Evolutionary conservation across 176 grass and related monocot species (phyloP).

Genomic region (Paspalum notatum): DNA sequence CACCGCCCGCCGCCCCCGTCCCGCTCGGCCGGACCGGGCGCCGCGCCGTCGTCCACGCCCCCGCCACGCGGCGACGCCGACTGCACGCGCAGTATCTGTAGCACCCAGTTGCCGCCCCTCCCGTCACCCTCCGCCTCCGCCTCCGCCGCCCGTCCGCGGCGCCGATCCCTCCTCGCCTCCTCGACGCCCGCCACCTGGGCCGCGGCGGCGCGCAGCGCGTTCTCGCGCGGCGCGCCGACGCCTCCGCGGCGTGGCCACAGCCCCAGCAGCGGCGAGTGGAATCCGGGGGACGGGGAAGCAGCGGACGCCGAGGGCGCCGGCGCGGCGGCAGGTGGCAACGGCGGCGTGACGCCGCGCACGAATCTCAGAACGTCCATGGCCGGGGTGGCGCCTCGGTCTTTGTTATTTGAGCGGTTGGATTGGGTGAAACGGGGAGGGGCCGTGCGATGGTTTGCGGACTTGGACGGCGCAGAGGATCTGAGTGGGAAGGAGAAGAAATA

Average conservation of each 20-base stretch:
- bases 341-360: not conserved
- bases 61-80: not conserved
- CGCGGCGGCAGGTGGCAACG: not conserved
- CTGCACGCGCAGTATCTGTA: not conserved
- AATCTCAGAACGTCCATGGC: constrained; percentile 7
- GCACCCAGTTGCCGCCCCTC: not conserved
- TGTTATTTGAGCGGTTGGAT: not conserved
- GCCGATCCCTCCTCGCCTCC: not conserved
- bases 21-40: not conserved
- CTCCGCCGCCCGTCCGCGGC: not conserved
- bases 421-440: not conserved
- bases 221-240: not conserved
- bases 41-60: not conserved
- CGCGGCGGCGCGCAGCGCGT: not conserved
- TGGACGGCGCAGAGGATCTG: constrained; percentile 4
- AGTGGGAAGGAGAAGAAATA: not conserved
- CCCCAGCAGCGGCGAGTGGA: not conserved
- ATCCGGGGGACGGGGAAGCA: not conserved
- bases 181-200: not conserved
- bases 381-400: not conserved
- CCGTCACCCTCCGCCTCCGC: not conserved
- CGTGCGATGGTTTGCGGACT: too few relatives aligned
- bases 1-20: not conserved
- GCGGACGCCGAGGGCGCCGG: not conserved
- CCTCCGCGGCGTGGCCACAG: not conserved